These are phyloP conservation scores for Tilletia setariae DNA, from an alignment of 1,284 basidiomycete species.

Conservation along the genomic window DNA sequence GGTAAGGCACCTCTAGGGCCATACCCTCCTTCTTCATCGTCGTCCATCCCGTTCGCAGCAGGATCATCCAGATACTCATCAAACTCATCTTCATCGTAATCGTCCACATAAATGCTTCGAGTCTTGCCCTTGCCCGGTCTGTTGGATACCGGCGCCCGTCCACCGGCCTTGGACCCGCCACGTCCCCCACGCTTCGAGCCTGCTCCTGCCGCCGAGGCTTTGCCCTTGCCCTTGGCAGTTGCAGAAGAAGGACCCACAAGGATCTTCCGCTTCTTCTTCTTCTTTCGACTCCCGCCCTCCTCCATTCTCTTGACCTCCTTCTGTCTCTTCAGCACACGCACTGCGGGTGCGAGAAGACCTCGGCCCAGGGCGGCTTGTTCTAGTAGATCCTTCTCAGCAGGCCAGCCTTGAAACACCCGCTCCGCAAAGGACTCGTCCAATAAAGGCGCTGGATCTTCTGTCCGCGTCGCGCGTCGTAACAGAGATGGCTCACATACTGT, in stretches of 20 bases:
- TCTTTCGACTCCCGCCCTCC: slow-evolving; percentile 5
- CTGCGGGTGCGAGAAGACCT: slow-evolving; percentile 6
- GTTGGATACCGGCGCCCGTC: neutral
- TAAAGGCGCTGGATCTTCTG: slow-evolving; percentile 40
- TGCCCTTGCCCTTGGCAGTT: neutral
- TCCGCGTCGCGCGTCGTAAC: slow-evolving; percentile 39
- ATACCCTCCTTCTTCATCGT: neutral
- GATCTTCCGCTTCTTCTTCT: slow-evolving; percentile 12
- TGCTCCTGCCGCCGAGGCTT: neutral
- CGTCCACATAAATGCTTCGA: slow-evolving; percentile 12
- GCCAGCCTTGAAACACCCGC: slow-evolving; percentile 49
- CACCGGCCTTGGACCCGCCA: neutral
- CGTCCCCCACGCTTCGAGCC: neutral
- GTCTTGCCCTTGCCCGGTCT: neutral
- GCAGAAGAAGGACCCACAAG: neutral
- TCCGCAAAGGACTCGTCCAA: slow-evolving; percentile 49
- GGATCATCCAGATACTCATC: slow-evolving; percentile 10
- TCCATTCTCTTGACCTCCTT: slow-evolving; percentile 6
- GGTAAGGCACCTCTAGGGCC: neutral
- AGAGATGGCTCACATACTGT: slow-evolving; percentile 35
- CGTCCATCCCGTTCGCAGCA: neutral
- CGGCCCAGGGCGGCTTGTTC: slow-evolving; percentile 16
- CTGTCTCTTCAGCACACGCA: slow-evolving; percentile 6
- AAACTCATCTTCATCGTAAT: slow-evolving; percentile 15
- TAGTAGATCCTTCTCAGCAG: slow-evolving; percentile 41